These are phyloP conservation scores for Corylus americana DNA, from an alignment of 306 rosid species.

Conservation along the genomic window DNA sequence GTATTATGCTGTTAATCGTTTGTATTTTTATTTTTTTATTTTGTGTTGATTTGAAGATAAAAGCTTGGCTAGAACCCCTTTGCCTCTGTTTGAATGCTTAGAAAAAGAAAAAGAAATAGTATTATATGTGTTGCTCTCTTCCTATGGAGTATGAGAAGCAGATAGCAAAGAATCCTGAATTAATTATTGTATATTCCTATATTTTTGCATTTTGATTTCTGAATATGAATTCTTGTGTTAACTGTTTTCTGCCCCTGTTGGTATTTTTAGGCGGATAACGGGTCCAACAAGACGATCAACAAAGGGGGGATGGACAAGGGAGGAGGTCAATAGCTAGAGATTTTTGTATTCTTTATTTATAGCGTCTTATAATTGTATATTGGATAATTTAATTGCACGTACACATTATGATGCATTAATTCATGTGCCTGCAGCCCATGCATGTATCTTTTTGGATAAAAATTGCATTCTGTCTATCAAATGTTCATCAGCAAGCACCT, in stretches of 20 bases:
- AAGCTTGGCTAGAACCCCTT: background rate
- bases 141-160: background rate
- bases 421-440: too few species aligned
- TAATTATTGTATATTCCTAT: background rate
- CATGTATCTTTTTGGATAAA: too few species aligned
- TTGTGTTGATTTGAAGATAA: background rate
- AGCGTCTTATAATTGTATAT: background rate
- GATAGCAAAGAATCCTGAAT: background rate
- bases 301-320: constrained; percentile 51
- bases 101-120: background rate
- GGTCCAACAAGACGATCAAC: constrained; percentile 47
- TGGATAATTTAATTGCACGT: background rate
- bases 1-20: background rate
- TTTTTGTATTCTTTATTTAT: background rate
- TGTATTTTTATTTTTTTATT: background rate
- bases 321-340: constrained; percentile 36
- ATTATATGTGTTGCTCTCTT: background rate
- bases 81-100: background rate
- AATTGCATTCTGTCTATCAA: too few species aligned
- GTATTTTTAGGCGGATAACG: constrained; percentile 24
- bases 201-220: background rate
- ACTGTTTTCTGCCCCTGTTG: background rate
- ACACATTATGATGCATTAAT: too few species aligned
- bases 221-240: background rate
- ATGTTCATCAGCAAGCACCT: too few species aligned